Base-by-base conservation (phyloP, 768 basidiomycete species). In the Gymnopilus dilepis region DNA sequence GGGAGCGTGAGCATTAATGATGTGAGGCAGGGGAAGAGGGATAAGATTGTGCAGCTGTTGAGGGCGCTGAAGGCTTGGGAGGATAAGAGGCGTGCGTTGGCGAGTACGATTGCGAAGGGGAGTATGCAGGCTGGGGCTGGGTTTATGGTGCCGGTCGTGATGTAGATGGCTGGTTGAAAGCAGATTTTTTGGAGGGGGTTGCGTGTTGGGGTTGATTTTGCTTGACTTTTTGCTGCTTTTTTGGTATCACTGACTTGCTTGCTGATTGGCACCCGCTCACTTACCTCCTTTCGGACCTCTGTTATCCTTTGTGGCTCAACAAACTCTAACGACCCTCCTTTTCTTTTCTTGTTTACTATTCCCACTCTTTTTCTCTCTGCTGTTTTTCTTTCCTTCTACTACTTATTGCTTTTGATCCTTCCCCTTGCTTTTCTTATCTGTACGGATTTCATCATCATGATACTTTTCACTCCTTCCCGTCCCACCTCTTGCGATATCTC, bases 1-100 rank as follows among this genome's bases (percentile, higher is more conserved):
- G 95, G 92, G 8, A 86, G 88, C 62, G 90, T 98, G 31, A 95
- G 92, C 67, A 96, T 97, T 76, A 97, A 97, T 71, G 97, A 99
- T 74, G 82, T 99, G 33, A 82, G 93, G 53, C 85, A 86, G 62
- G 93, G 92, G 30, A 92, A 90, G 71, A 80, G 86, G 50, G 89
- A 91, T 45, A 95, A 93, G 78, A 85, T 97, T 62, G 67, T 89
- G 4, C 90, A 94, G 72, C 77, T 99, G 33, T 72, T 98, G 68
- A 86, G 81, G 66, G 90, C 91, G 37, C 71, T 95, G 67, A 91
- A 87, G 74, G 73, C 75, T 0, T 94, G 93, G 93, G 90, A 94
- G 72, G 92, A 95, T 38, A 90, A 89, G 76, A 75, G 90, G 33
- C 65, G 59, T 31, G 68, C 60, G 22, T 60, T 72, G 17, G 68